Evolutionary conservation across 148 eudicot species (phyloP).

Genomic region (Suaeda aralocaspica): DNA sequence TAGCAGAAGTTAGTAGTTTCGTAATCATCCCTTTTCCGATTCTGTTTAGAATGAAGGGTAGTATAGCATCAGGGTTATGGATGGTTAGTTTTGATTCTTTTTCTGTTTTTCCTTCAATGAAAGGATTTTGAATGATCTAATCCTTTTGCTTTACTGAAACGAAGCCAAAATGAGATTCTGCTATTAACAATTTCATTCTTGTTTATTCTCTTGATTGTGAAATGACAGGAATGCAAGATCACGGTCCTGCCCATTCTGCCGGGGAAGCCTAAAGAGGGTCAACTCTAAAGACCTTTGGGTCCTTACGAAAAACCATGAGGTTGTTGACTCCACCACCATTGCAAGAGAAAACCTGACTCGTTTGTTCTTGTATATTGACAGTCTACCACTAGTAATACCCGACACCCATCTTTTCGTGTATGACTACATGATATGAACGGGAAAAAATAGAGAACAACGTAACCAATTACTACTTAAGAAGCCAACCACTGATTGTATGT

Average conservation of each 20-base stretch:
- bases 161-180: background rate
- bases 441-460: background rate
- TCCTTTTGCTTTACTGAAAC: background rate
- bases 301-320: slow-evolving; percentile 47
- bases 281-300: slow-evolving; percentile 77
- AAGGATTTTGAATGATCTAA: background rate
- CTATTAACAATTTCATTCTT: background rate
- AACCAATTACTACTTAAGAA: slow-evolving; percentile 7
- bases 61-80: background rate
- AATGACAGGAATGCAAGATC: slow-evolving; percentile 62
- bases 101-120: background rate
- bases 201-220: background rate
- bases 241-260: slow-evolving; percentile 84
- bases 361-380: slow-evolving; percentile 64
- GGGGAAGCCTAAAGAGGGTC: slow-evolving; percentile 72
- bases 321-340: slow-evolving; percentile 47
- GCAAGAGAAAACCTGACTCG: slow-evolving; percentile 60
- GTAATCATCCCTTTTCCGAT: background rate
- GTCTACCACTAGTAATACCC: slow-evolving; percentile 46
- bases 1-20: background rate
- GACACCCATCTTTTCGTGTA: slow-evolving; percentile 50
- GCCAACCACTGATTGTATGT: slow-evolving; percentile 25
- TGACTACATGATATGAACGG: slow-evolving; percentile 57
- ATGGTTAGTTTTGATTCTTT: background rate
- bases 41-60: background rate